A percentile compares a stretch with the other conserved stretches of the same genome.
Conservation (phyloP, 768 basidiomycete species). For the Boletus rubropictus region DNA sequence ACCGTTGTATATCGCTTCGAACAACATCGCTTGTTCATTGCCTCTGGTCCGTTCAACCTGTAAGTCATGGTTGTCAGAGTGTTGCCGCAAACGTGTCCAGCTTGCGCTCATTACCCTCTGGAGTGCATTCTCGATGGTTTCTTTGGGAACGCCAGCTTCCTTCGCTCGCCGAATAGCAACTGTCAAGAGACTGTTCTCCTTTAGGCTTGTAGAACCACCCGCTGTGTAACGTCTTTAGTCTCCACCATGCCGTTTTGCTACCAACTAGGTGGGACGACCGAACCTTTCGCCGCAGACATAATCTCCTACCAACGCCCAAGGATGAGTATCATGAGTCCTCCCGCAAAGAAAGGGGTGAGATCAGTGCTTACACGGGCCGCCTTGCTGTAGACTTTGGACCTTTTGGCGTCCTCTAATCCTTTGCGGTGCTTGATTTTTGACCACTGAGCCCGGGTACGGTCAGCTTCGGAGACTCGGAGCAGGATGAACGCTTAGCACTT, state of each 20-base stretch:
- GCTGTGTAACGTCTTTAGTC: slow-evolving; percentile 28
- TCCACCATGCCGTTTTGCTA: not conserved
- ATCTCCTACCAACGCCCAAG: slow-evolving; percentile 45
- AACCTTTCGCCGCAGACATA: slow-evolving; percentile 53
- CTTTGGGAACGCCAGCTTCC: slow-evolving; percentile 57
- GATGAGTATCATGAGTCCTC: slow-evolving; percentile 1
- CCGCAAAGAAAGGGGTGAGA: not conserved
- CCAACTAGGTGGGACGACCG: slow-evolving; percentile 12
- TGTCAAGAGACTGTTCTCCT: slow-evolving; percentile 48
- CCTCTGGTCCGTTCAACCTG: slow-evolving; percentile 48
- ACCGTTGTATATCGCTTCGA: slow-evolving; percentile 56
- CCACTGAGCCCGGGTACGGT: slow-evolving; percentile 43
- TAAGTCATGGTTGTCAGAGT: not conserved
- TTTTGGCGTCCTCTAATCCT: slow-evolving; percentile 57
- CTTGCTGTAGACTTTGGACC: slow-evolving; percentile 51
- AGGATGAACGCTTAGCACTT: slow-evolving; percentile 22
- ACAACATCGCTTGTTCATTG: slow-evolving; percentile 44
- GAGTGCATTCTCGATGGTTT: slow-evolving; percentile 61
- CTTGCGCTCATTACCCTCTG: slow-evolving; percentile 37
- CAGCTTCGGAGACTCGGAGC: not conserved
- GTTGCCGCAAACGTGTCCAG: not conserved
- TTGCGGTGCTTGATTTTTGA: slow-evolving; percentile 73
- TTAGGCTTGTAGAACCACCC: slow-evolving; percentile 53
- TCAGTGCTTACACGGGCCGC: slow-evolving; percentile 44
- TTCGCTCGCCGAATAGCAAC: slow-evolving; percentile 50